Evolutionary conservation across 768 basidiomycete species (phyloP), one percentile per base, ranked within the genome.

Genomic region (Leccinum uliginosum): DNA sequence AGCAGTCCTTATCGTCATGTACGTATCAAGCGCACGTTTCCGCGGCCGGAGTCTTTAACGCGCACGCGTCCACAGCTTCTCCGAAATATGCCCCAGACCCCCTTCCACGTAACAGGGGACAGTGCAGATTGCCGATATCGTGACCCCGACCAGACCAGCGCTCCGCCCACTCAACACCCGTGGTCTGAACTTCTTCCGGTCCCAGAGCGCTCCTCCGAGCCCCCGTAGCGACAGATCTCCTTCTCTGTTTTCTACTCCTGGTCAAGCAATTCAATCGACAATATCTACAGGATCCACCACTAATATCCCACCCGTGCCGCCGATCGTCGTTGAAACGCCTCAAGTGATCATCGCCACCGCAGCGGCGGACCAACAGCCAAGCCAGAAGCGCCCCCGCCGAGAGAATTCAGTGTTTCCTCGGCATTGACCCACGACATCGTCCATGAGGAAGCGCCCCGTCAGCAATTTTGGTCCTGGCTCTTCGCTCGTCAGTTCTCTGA

Each of bases 41-140:
- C 26, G 14, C 24, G 3, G 40, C 10, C 19, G 12, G 3, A 11
- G 12, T 17, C 48, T 30, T 12, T 66, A 27, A 62, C 40, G 26
- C 17, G 26, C 11, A 51, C n/a, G 9, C 49, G n/a, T n/a, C 44
- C 40, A 35, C 63, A 94, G 91, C 57, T 95, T 94, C 69, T 76
- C 92, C 24, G 92, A 95, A 74, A 91, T 95, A 94, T 95, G 59
- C 93, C 93, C 0, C 93, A 96, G 66, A 91, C 90, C 1, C 76
- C n/a, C n/a, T n/a, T n/a, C n/a, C n/a, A n/a, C n/a, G n/a, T n/a
- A n/a, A n/a, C n/a, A n/a, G n/a, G n/a, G n/a, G n/a, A n/a, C n/a
- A n/a, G n/a, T n/a, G n/a, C 62, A 56, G 57, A 49, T 54, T 26
- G 35, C 53, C 3, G 48, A 57, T 19, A 14, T 24, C 19, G 52